These are phyloP conservation scores for Teratosphaeriaceae sp. DNA, from an alignment of 2,329 filamentous ascomycete species.

Conservation along the genomic window DNA sequence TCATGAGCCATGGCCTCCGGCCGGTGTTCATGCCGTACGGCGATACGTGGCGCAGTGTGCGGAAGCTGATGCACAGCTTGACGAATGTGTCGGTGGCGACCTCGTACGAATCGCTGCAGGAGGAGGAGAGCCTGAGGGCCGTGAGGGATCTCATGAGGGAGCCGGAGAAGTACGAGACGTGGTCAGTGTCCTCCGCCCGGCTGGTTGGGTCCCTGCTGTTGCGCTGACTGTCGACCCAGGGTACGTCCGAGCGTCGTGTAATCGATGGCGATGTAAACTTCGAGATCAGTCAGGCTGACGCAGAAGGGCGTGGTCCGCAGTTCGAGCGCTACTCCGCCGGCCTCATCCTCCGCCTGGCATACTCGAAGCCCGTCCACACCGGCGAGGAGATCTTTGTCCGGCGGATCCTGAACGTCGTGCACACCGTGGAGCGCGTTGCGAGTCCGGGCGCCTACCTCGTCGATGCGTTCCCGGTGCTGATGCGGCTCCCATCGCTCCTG, in stretches of 20 bases:
- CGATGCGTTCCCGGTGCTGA: slow-evolving; percentile 27
- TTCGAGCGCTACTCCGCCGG: slow-evolving; percentile 37
- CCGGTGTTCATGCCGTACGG: neutral
- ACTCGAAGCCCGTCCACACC: slow-evolving; percentile 30
- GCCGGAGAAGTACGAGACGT: slow-evolving; percentile 31
- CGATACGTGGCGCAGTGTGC: neutral
- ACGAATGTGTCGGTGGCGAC: slow-evolving; percentile 25
- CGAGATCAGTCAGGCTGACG: too few relatives aligned
- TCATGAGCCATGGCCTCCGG: slow-evolving; percentile 23
- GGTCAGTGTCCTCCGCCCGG: too few relatives aligned
- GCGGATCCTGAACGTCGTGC: slow-evolving; percentile 28
- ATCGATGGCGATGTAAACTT: too few relatives aligned
- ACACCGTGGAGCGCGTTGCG: slow-evolving; percentile 31
- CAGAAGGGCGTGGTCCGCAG: too few relatives aligned
- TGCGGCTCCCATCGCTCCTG: slow-evolving; percentile 22
- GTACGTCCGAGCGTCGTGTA: too few relatives aligned
- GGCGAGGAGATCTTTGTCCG: slow-evolving; percentile 28
- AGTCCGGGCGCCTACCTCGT: slow-evolving; percentile 33
- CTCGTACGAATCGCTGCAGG: slow-evolving; percentile 27
- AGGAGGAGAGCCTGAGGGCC: slow-evolving; percentile 25
- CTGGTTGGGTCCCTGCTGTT: too few relatives aligned
- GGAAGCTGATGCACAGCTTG: slow-evolving; percentile 28
- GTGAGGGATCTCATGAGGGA: slow-evolving; percentile 28
- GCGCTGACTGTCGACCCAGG: too few relatives aligned
- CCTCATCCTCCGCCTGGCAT: slow-evolving; percentile 36